Conservation (phyloP, 2,329 filamentous ascomycete species). For the Sclerotinia glacialis region DNA sequence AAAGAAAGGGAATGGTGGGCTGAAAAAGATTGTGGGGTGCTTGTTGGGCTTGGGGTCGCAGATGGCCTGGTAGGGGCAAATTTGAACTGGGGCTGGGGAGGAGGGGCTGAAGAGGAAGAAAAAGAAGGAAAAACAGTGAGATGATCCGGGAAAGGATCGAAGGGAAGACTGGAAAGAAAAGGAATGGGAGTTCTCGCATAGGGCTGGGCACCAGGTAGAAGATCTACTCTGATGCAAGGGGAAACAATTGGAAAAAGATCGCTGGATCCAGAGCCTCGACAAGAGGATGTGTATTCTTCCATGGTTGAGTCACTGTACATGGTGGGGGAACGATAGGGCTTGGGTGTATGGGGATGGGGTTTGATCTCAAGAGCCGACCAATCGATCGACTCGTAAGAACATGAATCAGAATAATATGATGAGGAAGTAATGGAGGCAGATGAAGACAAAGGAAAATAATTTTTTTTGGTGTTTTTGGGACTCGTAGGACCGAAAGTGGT, state of each 20-base stretch:
- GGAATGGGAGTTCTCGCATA: background rate
- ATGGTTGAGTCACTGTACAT: conserved; percentile 7
- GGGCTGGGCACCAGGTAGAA: background rate
- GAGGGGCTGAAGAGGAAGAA: background rate
- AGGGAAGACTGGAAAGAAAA: background rate
- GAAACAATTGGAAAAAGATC: background rate
- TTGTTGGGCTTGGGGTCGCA: background rate
- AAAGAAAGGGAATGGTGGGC: background rate
- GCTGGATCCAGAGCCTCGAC: background rate
- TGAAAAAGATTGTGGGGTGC: background rate
- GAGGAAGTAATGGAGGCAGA: background rate
- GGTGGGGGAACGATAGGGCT: background rate
- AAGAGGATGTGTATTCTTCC: conserved; percentile 1
- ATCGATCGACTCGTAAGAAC: conserved; percentile 15
- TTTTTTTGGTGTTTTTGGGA: conserved; percentile 3
- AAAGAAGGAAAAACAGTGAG: background rate
- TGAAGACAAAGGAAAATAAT: conserved; percentile 4
- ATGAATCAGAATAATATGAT: conserved; percentile 4
- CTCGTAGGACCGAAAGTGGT: conserved; percentile 6
- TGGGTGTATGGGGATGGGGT: background rate
- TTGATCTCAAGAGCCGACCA: conserved; percentile 15
- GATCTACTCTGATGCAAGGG: background rate
- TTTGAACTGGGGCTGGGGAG: background rate
- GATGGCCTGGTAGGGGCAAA: background rate
- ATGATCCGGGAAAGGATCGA: background rate